phyloP scores from a whole-genome alignment of 129 eudicot genomes.

The Arctium minus region DNA sequence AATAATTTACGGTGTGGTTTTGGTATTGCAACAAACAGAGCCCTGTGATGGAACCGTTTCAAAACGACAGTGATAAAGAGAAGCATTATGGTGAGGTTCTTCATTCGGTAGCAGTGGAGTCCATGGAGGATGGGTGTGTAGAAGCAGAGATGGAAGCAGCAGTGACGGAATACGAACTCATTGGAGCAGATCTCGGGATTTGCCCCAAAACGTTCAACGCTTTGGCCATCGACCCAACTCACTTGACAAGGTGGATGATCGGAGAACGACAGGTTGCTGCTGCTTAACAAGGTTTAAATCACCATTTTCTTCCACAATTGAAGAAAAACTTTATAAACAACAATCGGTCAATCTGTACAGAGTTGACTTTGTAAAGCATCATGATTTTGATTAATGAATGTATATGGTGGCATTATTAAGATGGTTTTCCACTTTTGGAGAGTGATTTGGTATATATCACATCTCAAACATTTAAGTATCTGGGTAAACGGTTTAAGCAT shows the following conservation, averaged over 20 bases:
- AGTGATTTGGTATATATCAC: background rate
- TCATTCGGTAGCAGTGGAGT: slow-evolving; percentile 33
- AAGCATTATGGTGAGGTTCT: slow-evolving; percentile 57
- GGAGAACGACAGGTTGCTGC: slow-evolving; percentile 49
- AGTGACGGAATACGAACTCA: slow-evolving; percentile 39
- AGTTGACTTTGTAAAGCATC: background rate
- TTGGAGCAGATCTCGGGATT: slow-evolving; percentile 76
- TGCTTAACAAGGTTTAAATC: slow-evolving; percentile 16
- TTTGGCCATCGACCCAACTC: slow-evolving; percentile 60
- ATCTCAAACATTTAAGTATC: background rate
- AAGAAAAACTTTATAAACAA: background rate
- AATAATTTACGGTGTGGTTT: background rate
- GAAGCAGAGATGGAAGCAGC: slow-evolving; percentile 85
- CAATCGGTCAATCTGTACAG: slow-evolving; percentile 3
- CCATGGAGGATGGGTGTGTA: slow-evolving; percentile 45
- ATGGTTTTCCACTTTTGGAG: slow-evolving; percentile 12
- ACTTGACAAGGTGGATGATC: slow-evolving; percentile 76
- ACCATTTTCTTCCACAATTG: background rate
- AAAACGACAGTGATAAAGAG: slow-evolving; percentile 63
- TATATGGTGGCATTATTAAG: background rate
- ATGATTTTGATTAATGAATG: background rate
- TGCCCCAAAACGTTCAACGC: slow-evolving; percentile 55
- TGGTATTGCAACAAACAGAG: slow-evolving; percentile 38
- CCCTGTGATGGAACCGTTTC: slow-evolving; percentile 72
- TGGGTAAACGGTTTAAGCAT: background rate